Percentiles rank a stretch among this genome's conserved stretches.
Conservation (phyloP, 305 asterid species). For the Fraxinus platypoda region DNA sequence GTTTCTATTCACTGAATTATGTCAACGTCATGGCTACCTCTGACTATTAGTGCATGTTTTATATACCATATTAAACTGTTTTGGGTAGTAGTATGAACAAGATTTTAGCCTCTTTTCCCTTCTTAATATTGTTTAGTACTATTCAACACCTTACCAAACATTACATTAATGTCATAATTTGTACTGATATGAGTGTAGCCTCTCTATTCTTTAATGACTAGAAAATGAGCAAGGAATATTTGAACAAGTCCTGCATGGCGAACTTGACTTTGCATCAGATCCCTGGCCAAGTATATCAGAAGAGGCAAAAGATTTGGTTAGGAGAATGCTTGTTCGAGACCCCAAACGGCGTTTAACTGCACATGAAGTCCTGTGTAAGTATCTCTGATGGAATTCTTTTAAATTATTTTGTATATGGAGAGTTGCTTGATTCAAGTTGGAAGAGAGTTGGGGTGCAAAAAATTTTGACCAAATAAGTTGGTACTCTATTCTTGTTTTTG, state of each 20-base stretch:
- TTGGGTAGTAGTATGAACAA: neutral
- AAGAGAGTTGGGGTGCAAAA: neutral
- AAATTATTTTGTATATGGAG: neutral
- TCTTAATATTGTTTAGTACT: neutral
- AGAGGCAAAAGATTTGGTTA: constrained; percentile 63
- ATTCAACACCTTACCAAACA: neutral
- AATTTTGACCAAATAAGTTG: neutral
- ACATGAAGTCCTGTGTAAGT: constrained; percentile 72
- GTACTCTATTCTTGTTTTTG: neutral
- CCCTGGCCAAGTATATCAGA: constrained; percentile 79
- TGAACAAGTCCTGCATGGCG: constrained; percentile 69
- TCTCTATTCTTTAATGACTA: constrained; percentile 13
- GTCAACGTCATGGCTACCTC: neutral
- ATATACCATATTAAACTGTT: neutral
- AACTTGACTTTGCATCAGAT: constrained; percentile 64
- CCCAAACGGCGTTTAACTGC: constrained; percentile 68
- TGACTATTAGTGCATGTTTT: neutral
- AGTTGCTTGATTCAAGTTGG: neutral
- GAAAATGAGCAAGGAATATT: constrained; percentile 76
- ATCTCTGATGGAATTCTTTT: neutral
- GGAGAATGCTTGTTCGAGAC: constrained; percentile 68
- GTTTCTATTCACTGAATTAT: constrained; percentile 6
- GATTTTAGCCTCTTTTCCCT: neutral
- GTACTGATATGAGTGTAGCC: neutral
- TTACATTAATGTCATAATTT: neutral